Evolutionary conservation across 345 rosid genomes (phyloP).

Genomic region (Capsella bursapastoris): DNA sequence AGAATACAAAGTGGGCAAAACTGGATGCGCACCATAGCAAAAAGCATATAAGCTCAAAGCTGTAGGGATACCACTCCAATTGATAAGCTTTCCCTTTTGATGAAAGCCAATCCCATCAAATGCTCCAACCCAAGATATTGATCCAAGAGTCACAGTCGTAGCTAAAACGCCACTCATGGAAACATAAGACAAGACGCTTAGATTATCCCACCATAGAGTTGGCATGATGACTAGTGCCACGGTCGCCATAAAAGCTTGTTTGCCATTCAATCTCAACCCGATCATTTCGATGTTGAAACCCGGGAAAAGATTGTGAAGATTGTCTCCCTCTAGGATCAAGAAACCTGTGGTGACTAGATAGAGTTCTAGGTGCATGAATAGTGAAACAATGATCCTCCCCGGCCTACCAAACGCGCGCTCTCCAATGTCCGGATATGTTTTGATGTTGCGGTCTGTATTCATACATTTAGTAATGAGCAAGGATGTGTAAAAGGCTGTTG

Average conservation of each 20-base stretch:
- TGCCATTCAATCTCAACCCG: slow-evolving; percentile 41
- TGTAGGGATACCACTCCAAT: slow-evolving; percentile 51
- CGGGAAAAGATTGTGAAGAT: slow-evolving; percentile 51
- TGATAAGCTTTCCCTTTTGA: slow-evolving; percentile 43
- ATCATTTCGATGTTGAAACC: slow-evolving; percentile 42
- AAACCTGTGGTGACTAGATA: slow-evolving; percentile 57
- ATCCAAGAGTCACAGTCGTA: slow-evolving; percentile 45
- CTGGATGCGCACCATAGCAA: slow-evolving; percentile 55
- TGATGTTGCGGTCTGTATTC: slow-evolving; percentile 45
- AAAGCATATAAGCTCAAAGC: slow-evolving; percentile 52
- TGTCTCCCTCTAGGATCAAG: slow-evolving; percentile 57
- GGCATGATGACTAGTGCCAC: slow-evolving; percentile 48
- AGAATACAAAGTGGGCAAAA: slow-evolving; percentile 54
- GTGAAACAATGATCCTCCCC: slow-evolving; percentile 50
- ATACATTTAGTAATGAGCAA: slow-evolving; percentile 49
- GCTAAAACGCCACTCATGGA: slow-evolving; percentile 58
- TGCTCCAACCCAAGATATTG: slow-evolving; percentile 49
- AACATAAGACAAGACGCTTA: slow-evolving; percentile 51
- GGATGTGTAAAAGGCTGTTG: slow-evolving; percentile 48
- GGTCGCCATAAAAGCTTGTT: slow-evolving; percentile 45
- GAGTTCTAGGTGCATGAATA: slow-evolving; percentile 50
- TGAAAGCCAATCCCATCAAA: slow-evolving; percentile 45
- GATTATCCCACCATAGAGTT: slow-evolving; percentile 49
- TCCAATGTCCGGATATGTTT: slow-evolving; percentile 48
- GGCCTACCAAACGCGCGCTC: slow-evolving; percentile 51